phyloP scores from a whole-genome alignment of 768 basidiomycete genomes.

The Russula abietina region DNA sequence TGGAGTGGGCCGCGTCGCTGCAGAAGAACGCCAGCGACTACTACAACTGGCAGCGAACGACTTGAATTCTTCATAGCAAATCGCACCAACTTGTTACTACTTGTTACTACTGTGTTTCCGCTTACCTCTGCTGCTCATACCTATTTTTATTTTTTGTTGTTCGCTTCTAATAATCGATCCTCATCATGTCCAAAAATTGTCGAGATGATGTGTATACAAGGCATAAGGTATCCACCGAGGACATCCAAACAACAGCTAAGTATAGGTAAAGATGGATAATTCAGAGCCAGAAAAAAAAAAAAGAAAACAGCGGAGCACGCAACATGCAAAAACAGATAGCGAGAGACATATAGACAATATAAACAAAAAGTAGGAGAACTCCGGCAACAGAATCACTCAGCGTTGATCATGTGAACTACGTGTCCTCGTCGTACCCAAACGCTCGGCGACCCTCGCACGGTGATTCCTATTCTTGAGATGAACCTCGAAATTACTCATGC shows the following conservation, averaged over 20 bases:
- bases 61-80: background rate
- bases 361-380: constrained; percentile 17
- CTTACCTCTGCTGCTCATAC: background rate
- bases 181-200: background rate
- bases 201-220: constrained; percentile 19
- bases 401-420: constrained; percentile 21
- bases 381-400: background rate
- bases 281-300: constrained; percentile 19
- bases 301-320: constrained; percentile 5
- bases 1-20: constrained; percentile 22
- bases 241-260: constrained; percentile 24
- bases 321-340: constrained; percentile 24
- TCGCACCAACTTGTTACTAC: too few species aligned
- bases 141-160: constrained; percentile 14
- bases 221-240: constrained; percentile 22
- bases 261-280: constrained; percentile 24
- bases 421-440: constrained; percentile 31
- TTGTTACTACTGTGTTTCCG: too few species aligned
- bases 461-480: constrained; percentile 85
- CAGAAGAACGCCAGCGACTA: constrained; percentile 22
- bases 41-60: constrained; percentile 9
- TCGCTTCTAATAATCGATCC: background rate
- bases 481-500: constrained; percentile 77
- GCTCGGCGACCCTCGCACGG: constrained; percentile 64
- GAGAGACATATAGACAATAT: constrained; percentile 24